phyloP scores from a whole-genome alignment of 2,329 filamentous ascomycete species.

The Pseudocercospora vitis region DNA sequence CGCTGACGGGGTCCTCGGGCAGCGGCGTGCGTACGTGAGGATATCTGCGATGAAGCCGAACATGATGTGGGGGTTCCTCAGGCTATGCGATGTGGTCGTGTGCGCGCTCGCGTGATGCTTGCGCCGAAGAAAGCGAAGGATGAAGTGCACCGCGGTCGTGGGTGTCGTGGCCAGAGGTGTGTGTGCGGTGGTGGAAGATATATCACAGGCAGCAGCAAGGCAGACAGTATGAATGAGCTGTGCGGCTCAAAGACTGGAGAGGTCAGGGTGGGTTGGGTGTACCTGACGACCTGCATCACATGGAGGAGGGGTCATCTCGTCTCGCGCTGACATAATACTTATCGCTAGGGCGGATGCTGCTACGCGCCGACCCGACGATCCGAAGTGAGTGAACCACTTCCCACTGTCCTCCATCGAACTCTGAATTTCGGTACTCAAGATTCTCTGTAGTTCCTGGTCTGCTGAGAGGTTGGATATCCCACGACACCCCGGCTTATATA shows the following conservation, averaged over 20 bases:
- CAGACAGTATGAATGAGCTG: too few species aligned
- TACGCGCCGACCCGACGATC: neutral
- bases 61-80: conserved; percentile 49
- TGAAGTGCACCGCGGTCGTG: neutral
- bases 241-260: too few species aligned
- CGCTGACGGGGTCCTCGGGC: neutral
- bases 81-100: neutral
- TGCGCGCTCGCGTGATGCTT: conserved; percentile 8
- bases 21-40: conserved; percentile 65
- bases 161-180: neutral
- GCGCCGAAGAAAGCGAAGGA: too few species aligned
- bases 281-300: too few species aligned
- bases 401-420: neutral
- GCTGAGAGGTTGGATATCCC: neutral
- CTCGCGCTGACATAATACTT: neutral
- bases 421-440: conserved; percentile 3
- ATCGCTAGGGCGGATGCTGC: too few species aligned
- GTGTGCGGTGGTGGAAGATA: neutral
- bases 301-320: too few species aligned
- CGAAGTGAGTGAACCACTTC: neutral
- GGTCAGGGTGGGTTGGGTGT: too few species aligned
- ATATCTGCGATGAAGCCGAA: conserved; percentile 76
- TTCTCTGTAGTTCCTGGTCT: conserved; percentile 1
- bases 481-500: neutral
- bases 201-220: conserved; percentile 7